Evolutionary conservation across 208 protist species (phyloP).

Genomic region (Herpetomonas tarakana): DNA sequence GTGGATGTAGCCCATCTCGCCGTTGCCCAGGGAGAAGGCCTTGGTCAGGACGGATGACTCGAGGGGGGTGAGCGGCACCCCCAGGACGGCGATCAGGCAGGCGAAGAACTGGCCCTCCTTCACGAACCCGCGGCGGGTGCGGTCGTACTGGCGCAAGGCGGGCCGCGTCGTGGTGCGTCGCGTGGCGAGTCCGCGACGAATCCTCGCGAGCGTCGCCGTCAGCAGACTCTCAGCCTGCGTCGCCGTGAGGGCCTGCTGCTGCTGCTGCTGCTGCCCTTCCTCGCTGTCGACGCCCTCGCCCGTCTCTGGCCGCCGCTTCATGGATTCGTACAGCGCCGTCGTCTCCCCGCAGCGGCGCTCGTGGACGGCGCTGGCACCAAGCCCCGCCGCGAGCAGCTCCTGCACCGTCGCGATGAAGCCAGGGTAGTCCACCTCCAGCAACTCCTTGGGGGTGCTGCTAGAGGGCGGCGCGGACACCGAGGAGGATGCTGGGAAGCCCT

Average conservation of each 20-base stretch:
- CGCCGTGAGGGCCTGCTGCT: not conserved
- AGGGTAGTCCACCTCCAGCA: constrained; percentile 61
- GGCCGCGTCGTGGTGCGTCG: constrained; percentile 48
- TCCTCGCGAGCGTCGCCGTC: constrained; percentile 31
- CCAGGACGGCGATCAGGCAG: constrained; percentile 56
- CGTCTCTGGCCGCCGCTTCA: no score
- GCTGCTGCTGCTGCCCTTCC: not conserved
- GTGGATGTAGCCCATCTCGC: constrained; percentile 69
- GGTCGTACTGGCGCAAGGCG: constrained; percentile 84
- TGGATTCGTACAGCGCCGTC: not conserved
- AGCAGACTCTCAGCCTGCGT: constrained; percentile 22
- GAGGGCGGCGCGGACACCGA: constrained; percentile 9
- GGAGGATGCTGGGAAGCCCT: constrained; percentile 37
- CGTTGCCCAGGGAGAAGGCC: constrained; percentile 49
- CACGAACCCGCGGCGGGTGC: constrained; percentile 63
- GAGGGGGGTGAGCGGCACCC: constrained; percentile 63
- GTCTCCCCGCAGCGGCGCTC: not conserved
- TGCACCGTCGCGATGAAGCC: constrained; percentile 58
- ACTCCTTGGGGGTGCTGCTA: constrained; percentile 8
- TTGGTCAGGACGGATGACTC: constrained; percentile 48
- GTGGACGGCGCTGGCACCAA: constrained; percentile 35
- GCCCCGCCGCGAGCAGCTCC: constrained; percentile 43
- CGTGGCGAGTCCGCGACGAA: constrained; percentile 44
- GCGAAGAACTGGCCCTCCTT: constrained; percentile 87
- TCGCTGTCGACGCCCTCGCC: no score